These are phyloP conservation scores for barrel medic (Medicago truncatula) DNA, from an alignment of 306 rosid species.

Conservation along the genomic window DNA sequence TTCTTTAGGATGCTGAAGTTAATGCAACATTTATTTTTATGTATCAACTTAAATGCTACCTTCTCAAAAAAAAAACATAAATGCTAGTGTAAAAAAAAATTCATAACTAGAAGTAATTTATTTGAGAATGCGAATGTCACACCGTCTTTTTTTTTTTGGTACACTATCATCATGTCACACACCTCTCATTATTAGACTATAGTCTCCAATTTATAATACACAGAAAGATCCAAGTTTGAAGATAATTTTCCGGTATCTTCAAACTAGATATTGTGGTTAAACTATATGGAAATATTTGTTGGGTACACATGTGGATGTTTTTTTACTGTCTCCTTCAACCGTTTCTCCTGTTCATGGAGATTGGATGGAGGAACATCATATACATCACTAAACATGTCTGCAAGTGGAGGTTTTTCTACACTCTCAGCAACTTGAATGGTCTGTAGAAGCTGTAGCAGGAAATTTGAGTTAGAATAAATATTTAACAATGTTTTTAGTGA, in stretches of 20 bases:
- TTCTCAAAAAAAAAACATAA: no score
- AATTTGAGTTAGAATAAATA: slow-evolving; percentile 24
- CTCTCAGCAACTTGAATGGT: slow-evolving; percentile 90
- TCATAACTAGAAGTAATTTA: not conserved
- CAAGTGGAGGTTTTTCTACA: slow-evolving; percentile 71
- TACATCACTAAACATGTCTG: slow-evolving; percentile 79
- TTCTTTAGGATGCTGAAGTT: no score
- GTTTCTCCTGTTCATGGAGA: slow-evolving; percentile 78
- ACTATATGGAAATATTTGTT: slow-evolving; percentile 58
- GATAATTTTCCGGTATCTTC: not conserved
- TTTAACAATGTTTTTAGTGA: slow-evolving; percentile 15
- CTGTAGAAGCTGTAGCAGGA: slow-evolving; percentile 66
- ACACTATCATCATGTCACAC: not conserved
- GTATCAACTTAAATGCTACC: no score
- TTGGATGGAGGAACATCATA: slow-evolving; percentile 75
- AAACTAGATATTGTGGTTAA: not conserved
- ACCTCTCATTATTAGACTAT: not conserved
- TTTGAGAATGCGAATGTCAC: not conserved
- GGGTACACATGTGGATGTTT: slow-evolving; percentile 73
- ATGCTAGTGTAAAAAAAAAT: not conserved
- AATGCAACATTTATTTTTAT: no score
- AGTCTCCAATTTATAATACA: not conserved
- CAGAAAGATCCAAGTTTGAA: slow-evolving; percentile 19
- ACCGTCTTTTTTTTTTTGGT: no score
- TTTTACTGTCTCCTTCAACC: slow-evolving; percentile 63